Conservation (phyloP, 1,284 basidiomycete genomes). For the Ceratobasidium sp. region DNA sequence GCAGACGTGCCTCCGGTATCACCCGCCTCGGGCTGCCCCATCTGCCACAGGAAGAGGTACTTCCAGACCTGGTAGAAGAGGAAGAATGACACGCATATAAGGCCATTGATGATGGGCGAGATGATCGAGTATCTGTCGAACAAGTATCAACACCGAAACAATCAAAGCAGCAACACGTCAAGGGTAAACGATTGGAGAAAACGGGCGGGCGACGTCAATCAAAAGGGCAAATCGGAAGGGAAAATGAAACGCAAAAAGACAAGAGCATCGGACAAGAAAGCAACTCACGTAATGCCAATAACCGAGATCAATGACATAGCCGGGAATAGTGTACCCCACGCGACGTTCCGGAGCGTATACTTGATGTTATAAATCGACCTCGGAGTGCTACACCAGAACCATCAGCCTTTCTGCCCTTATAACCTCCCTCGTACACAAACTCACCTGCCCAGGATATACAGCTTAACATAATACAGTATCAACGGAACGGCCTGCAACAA, state of each 20-base stretch:
- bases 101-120: conserved; percentile 93
- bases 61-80: conserved; percentile 90
- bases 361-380: conserved; percentile 58
- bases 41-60: conserved; percentile 87
- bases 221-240: neutral
- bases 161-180: no score
- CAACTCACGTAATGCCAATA: conserved; percentile 49
- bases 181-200: no score
- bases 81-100: conserved; percentile 87
- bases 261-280: no score
- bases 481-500: conserved; percentile 76
- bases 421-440: neutral
- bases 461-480: conserved; percentile 75
- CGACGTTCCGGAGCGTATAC: conserved; percentile 63
- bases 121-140: conserved; percentile 85
- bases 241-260: no score
- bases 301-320: conserved; percentile 52
- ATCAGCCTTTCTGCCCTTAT: no score
- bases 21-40: conserved; percentile 76
- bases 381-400: conserved; percentile 60
- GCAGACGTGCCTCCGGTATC: conserved; percentile 78
- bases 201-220: conserved; percentile 52
- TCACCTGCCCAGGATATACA: conserved; percentile 64
- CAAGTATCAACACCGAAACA: no score
- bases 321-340: conserved; percentile 89